Base-by-base conservation (phyloP, 2,329 filamentous ascomycete genomes). In the Talaromyces pinophilus region DNA sequence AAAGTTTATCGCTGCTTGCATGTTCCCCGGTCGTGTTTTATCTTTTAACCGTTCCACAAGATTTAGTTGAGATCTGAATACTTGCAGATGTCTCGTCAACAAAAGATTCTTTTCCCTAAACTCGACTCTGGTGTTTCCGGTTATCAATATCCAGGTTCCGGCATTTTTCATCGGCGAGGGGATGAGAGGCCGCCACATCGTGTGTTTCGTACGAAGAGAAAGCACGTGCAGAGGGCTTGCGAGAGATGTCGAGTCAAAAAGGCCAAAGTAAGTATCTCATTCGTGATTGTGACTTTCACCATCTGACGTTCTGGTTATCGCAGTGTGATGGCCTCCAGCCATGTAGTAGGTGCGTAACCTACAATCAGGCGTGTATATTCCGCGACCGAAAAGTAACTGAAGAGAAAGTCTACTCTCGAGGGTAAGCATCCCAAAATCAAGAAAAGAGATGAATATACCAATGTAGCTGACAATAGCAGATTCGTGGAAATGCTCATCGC, bases 231-330 rank as follows among this genome's bases (percentile, higher is more conserved):
- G 17, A 81, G 81, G 65, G 79, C 79, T 5, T 81, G 79, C 67
- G 79, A 81, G 73, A 78, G 79, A n/a, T 81, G 79, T 70, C 77
- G 79, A 64, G 77, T 81, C 54, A 81, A 81, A 69, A 81, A 81
- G 70, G 80, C 79, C 65, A 81, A 81, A 75, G 79, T 80, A 33
- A 33, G 7, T 33, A 33, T 33, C 30, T 33, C 30, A 8, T 33
- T 33, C 30, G 30, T 33, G 7, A 33, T 33, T 8, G 30, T 8
- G 30, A 33, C 7, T 8, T 33, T 33, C 30, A 33, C 30, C 30
- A 33, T 33, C 30, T 35, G 19, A 55, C 33, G 25, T 44, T 44
- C 30, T 33, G 30, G 30, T 38, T 67, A 66, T 62, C n/a, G 8
- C 66, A 81, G 79, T 81, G 79, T 69, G 79, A 81, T 74, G 79